Evolutionary conservation across 1,284 basidiomycete species (phyloP).

Genomic region (Cutaneotrichosporon arboriforme): DNA sequence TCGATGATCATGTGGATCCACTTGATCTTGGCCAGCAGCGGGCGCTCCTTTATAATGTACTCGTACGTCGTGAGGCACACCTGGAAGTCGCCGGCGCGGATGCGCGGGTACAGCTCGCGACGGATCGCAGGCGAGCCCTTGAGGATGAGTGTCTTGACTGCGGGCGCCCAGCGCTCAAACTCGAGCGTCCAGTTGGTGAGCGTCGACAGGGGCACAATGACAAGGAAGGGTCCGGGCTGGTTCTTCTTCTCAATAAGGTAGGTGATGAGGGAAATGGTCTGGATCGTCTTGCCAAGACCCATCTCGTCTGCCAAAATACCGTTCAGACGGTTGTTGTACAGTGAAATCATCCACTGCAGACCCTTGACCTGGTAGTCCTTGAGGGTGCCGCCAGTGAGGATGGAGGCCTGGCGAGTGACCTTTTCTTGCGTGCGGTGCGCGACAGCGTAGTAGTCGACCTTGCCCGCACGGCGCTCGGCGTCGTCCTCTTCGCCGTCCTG

Average conservation of each 20-base stretch:
- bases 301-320: slow-evolving; percentile 93
- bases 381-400: slow-evolving; percentile 80
- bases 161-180: slow-evolving; percentile 95
- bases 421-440: slow-evolving; percentile 91
- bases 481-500: slow-evolving; percentile 59
- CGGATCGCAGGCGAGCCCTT: slow-evolving; percentile 75
- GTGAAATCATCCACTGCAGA: slow-evolving; percentile 91
- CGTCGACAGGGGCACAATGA: slow-evolving; percentile 96
- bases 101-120: slow-evolving; percentile 40
- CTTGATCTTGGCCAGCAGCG: slow-evolving; percentile 81
- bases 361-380: slow-evolving; percentile 93
- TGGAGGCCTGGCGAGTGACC: slow-evolving; percentile 71
- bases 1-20: slow-evolving; percentile 99
- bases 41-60: slow-evolving; percentile 98
- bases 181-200: slow-evolving; percentile 98
- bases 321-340: slow-evolving; percentile 87
- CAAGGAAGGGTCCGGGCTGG: slow-evolving; percentile 90
- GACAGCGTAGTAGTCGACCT: slow-evolving; percentile 94
- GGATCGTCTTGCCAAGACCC: slow-evolving; percentile 95
- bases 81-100: slow-evolving; percentile 67
- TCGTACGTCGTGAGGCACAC: slow-evolving; percentile 97
- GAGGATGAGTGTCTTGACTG: slow-evolving; percentile 78
- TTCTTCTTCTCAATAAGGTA: slow-evolving; percentile 92
- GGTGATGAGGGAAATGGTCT: slow-evolving; percentile 91
- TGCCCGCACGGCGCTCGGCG: slow-evolving; percentile 56